Conservation (phyloP, 179 eudicot genomes). For the Heliamphora pulchella region DNA sequence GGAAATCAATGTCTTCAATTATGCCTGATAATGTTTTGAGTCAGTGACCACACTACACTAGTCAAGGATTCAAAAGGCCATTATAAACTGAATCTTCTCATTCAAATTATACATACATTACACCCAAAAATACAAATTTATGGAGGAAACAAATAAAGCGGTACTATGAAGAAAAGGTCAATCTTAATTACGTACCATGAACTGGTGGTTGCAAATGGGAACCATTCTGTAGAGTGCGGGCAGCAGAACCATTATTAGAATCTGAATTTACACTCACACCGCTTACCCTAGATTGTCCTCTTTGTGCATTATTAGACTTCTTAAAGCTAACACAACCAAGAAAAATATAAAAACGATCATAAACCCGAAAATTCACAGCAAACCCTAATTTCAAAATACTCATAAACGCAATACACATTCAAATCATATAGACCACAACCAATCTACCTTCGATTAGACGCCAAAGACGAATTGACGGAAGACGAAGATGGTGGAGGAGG, state of each 20-base stretch:
- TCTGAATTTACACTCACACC: constrained; percentile 29
- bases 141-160: background rate
- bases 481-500: constrained; percentile 35
- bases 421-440: background rate
- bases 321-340: constrained; percentile 32
- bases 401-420: background rate
- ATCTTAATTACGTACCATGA: constrained; percentile 42
- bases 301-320: constrained; percentile 60
- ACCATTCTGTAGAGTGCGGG: constrained; percentile 49
- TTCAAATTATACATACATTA: background rate
- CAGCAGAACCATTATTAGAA: constrained; percentile 22
- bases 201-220: constrained; percentile 44
- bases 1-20: background rate
- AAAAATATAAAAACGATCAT: background rate
- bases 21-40: background rate
- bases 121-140: too few relatives aligned
- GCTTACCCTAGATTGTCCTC: constrained; percentile 49
- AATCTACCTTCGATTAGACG: constrained; percentile 34
- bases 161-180: background rate
- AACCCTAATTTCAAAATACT: constrained; percentile 24
- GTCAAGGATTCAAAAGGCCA: background rate
- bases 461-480: constrained; percentile 12
- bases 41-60: background rate
- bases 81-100: too few relatives aligned
- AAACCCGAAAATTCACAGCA: constrained; percentile 12